A percentile compares a stretch with the other conserved stretches of the same genome.
These are phyloP conservation scores for Rhodotorula kratochvilovae DNA, from an alignment of 768 basidiomycete genomes.

Conservation along the genomic window DNA sequence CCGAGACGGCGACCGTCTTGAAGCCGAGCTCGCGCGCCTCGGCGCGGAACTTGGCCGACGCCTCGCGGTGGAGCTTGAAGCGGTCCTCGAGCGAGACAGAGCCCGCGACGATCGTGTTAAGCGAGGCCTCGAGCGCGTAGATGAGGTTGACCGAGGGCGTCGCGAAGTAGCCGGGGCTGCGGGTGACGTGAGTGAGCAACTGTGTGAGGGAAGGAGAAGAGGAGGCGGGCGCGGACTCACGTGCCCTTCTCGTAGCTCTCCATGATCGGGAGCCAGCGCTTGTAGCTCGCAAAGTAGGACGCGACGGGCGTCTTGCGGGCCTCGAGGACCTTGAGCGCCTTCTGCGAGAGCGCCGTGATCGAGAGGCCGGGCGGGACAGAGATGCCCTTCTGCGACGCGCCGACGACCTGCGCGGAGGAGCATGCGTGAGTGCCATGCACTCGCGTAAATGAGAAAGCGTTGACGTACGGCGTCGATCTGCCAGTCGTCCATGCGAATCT, in stretches of 20 bases:
- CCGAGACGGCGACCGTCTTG: conserved; percentile 44
- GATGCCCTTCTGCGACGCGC: conserved; percentile 86
- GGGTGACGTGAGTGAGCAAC: background rate
- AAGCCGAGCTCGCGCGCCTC: conserved; percentile 65
- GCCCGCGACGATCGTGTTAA: conserved; percentile 63
- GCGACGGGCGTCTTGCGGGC: conserved; percentile 61
- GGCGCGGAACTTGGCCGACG: conserved; percentile 64
- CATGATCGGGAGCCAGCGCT: conserved; percentile 59
- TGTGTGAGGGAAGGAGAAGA: conserved; percentile 25
- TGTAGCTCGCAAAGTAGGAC: conserved; percentile 65
- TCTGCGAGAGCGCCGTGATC: conserved; percentile 72
- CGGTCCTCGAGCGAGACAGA: conserved; percentile 67
- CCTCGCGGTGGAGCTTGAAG: conserved; percentile 67
- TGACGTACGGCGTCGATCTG: conserved; percentile 69
- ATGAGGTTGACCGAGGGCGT: conserved; percentile 64
- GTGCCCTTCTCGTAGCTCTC: conserved; percentile 74
- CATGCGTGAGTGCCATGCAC: too few relatives aligned
- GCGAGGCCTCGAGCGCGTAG: conserved; percentile 80
- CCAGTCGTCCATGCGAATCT: conserved; percentile 92
- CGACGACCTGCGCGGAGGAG: conserved; percentile 47
- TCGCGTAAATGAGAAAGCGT: background rate
- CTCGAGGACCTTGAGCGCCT: conserved; percentile 68
- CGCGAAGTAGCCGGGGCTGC: conserved; percentile 75
- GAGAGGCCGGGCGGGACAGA: conserved; percentile 89
- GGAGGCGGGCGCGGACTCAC: background rate